A percentile compares a stretch with the other conserved stretches of the same genome.
Conservation (phyloP, 164 flowering plant species). For the Brasenia schreberi region DNA sequence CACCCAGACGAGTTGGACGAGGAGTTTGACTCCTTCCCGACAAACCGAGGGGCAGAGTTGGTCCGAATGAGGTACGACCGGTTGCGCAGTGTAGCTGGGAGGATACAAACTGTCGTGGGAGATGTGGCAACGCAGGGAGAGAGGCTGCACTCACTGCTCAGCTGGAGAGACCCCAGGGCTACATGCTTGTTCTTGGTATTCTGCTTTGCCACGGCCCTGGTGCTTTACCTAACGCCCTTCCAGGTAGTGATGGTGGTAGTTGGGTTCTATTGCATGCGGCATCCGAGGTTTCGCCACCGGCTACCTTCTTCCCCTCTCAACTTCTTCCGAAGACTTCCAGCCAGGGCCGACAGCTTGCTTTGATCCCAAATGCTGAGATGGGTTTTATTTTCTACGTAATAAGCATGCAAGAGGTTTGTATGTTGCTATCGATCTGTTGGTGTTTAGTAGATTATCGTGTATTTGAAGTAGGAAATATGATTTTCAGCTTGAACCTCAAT, state of each 20-base stretch:
- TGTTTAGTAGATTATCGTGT: too few species aligned
- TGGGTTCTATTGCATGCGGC: constrained; percentile 73
- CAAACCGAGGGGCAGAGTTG: constrained; percentile 39
- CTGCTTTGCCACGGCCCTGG: constrained; percentile 55
- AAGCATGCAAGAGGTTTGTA: too few species aligned
- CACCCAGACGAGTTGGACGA: constrained; percentile 77
- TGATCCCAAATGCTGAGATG: constrained; percentile 10
- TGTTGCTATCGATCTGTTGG: too few species aligned
- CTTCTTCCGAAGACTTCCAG: constrained; percentile 88
- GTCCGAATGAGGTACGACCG: constrained; percentile 75
- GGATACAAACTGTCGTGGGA: constrained; percentile 68
- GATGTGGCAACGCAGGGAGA: constrained; percentile 76
- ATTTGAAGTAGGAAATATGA: too few species aligned
- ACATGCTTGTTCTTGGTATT: constrained; percentile 48
- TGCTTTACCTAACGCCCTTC: constrained; percentile 63
- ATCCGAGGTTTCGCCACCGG: constrained; percentile 69
- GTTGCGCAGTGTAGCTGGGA: constrained; percentile 64
- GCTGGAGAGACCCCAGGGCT: constrained; percentile 79
- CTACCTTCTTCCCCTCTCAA: constrained; percentile 65
- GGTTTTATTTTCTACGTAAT: too few species aligned
- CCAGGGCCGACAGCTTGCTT: constrained; percentile 79
- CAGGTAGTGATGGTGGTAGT: constrained; percentile 54
- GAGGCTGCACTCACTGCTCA: constrained; percentile 43
- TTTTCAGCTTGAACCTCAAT: too few species aligned
- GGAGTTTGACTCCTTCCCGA: constrained; percentile 76